These are phyloP conservation scores for Trichoderma asperelloides DNA, from an alignment of 495 filamentous ascomycete species.

Conservation along the genomic window DNA sequence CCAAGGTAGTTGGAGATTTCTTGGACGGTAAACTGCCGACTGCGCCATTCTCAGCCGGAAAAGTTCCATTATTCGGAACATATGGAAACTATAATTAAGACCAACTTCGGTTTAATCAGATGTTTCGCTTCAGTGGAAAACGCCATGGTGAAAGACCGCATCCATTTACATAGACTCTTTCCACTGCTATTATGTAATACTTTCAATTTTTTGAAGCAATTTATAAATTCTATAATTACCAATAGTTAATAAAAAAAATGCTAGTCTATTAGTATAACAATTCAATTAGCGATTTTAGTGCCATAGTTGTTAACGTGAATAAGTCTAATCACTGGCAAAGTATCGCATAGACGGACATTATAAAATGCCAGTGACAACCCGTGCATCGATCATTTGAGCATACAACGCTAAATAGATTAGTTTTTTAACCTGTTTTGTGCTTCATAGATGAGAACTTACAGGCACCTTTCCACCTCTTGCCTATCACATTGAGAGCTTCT, in stretches of 20 bases:
- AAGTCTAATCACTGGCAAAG: no score
- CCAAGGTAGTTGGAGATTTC: not conserved
- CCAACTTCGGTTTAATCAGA: not conserved
- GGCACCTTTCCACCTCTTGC: not conserved
- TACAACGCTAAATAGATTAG: not conserved
- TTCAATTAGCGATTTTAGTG: no score
- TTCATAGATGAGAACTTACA: not conserved
- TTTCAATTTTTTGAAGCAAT: no score
- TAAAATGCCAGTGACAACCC: not conserved
- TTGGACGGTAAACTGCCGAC: not conserved
- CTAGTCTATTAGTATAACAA: no score
- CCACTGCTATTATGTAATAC: no score
- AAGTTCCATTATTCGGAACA: not conserved
- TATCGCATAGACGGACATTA: not conserved
- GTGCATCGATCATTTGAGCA: not conserved
- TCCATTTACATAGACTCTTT: no score
- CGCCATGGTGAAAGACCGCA: not conserved
- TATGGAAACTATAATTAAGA: not conserved
- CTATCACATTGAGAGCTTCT: not conserved
- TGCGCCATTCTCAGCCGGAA: not conserved
- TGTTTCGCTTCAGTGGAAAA: not conserved
- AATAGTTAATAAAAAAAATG: no score
- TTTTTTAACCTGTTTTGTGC: not conserved
- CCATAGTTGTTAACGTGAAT: no score
- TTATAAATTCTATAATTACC: no score